Evolutionary conservation across 2,329 filamentous ascomycete genomes (phyloP), one percentile per base, ranked within the genome.

Genomic region (Akanthomyces dipterigenus): DNA sequence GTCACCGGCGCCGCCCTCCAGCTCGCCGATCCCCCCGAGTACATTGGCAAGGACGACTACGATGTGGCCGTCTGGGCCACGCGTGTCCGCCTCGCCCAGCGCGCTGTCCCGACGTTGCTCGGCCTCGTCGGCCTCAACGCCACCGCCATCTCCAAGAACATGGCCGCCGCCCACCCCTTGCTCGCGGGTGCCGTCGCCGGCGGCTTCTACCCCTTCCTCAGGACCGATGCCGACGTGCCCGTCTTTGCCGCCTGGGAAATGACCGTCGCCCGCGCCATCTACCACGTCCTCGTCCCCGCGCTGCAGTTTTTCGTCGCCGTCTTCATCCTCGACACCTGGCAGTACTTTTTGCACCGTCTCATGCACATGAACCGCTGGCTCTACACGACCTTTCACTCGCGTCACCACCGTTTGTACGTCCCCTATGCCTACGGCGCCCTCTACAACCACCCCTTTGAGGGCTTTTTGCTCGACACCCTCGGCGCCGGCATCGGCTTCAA

Each of bases 341-440:
- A 99, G 73, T 99, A 99, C 78, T 96, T 97, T 77, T 82, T 93
- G 69, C 95, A 99, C 76, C 91, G 95, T 43, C 84, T 89, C 62
- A 99, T 99, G 95, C 95, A 99, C 77, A 82, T 95, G 79, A 97
- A 98, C 79, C 93, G 90, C 75, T 98, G 91, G 90, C 83, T 99
- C 68, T 98, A 98, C 80, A 89, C 87, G 64, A 89, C 88, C 60
- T 95, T 97, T 78, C 95, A 98, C 78, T 93, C 93, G 51, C 88
- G 93, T 63, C 95, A 99, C 75, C 95, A 99, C 80, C 89, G 93
- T 45, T 87, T 99, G 38, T 98, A 99, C 74, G 95, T 98, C 3
- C 95, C 95, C 3, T 99, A 98, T 74, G 95, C 95, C 3, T 99
- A 93, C 73, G 95, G 95, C 62, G 95, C 95, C 20, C 84, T 98